Evolutionary conservation across 2,329 filamentous ascomycete species (phyloP), one percentile per base, ranked within the genome.

Genomic region (Epichloe hybrida): DNA sequence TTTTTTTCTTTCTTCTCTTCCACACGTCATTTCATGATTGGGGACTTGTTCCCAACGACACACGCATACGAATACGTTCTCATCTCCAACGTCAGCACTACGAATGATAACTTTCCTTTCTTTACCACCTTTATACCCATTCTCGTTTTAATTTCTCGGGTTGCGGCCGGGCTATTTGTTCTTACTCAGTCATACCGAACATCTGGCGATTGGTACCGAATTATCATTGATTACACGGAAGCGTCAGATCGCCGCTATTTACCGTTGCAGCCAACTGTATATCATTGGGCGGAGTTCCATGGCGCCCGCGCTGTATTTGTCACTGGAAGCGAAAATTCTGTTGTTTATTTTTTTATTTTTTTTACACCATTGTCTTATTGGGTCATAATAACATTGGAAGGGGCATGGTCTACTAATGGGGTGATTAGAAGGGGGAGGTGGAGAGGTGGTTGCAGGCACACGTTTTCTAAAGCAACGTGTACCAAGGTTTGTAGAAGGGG

Each of bases 211-310:
- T 45, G 12, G 12, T 31, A 34, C 42, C 9, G 42, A 35, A 13
- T 43, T 49, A 31, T 31, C 4, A 11, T 31, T 4, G 47, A 41
- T 42, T 39, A 20, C 15, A 42, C 17, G 27, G 38, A 27, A 47
- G 38, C 31, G 48, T 23, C 17, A 42, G 40, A 38, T 31, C 9
- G 40, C 11, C 4, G 40, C 17, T 12, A 6, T 42, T 42, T 15
- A 45, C 35, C 8, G 31, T 50, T 46, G 6, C 21, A 44, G 17
- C 27, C 31, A 12, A 35, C 20, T 42, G 34, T 42, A 44, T 31
- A 31, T 31, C 31, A 38, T 23, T 51, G 50, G 42, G 41, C 51
- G 60, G 60, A 55, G 59, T 62, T 56, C 48, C 35, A 46, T 39
- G 57, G 60, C 55, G 54, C 55, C 40, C 15, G 11, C 12, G 12